Evolutionary conservation across 345 rosid genomes (phyloP), one percentile per base, ranked within the genome.

Genomic region (Cardamine occulta): DNA sequence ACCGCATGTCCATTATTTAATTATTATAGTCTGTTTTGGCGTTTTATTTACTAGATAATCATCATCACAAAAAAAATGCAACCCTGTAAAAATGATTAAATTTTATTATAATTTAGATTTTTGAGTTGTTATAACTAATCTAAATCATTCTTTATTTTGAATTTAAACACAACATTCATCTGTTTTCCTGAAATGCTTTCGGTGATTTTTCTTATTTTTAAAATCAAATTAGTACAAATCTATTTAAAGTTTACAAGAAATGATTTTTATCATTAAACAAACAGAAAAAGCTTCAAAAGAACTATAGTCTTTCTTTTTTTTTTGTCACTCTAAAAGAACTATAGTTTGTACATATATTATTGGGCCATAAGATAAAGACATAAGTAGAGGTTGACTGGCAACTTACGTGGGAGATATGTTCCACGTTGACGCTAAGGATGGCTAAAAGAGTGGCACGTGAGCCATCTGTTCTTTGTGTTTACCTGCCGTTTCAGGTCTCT

Each of bases 401-500:
- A 56, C 39, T 56, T 57, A 71, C 76, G 66, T 64, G 76, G 73
- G 14, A 65, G 56, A 24, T 48, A 65, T 28, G 56, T 64, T 64
- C 80, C 80, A 77, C 80, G 76, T 77, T 37, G 76, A 77, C n/a
- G 73, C 62, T 65, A 77, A 49, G 17, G 39, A 58, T 77, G 73
- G 55, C 62, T 48, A 28, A 48, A 14, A 57, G 19, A 35, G 10
- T 2, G 39, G 49, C 80, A 56, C 56, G 62, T 26, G 28, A 26
- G 66, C 75, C 66, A 76, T 70, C 70, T 70, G 34, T 31, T 55
- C 18, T 76, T 32, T 61, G 17, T 66, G 40, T 34, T 18, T 23
- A 35, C 7, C 56, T 61, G 68, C 17, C 80, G 55, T 64, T 77
- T 77, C 76, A 39, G n/a, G 65, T 28, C 67, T 13, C 71, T 64